phyloP scores from a whole-genome alignment of 768 basidiomycete species.

The Phylloporus scabripes region DNA sequence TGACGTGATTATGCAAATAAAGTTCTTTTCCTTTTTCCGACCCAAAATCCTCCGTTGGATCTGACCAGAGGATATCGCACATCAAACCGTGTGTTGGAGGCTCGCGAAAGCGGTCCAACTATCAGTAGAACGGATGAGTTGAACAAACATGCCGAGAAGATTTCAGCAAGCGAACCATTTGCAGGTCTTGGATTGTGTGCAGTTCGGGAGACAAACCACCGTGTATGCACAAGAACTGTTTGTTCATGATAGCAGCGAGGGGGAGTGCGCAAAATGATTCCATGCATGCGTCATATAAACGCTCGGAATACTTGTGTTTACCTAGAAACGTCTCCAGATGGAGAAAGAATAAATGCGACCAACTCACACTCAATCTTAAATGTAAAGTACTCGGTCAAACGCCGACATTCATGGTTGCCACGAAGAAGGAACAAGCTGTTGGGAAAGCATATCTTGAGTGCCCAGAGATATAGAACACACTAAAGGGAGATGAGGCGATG shows the following conservation, averaged over 20 bases:
- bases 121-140: constrained; percentile 2
- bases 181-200: constrained; percentile 60
- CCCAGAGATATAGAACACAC: constrained; percentile 60
- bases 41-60: constrained; percentile 69
- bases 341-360: not conserved
- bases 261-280: constrained; percentile 68
- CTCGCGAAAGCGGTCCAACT: constrained; percentile 71
- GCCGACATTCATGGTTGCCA: constrained; percentile 63
- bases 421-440: constrained; percentile 55
- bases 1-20: constrained; percentile 68
- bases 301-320: constrained; percentile 72
- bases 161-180: constrained; percentile 37
- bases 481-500: constrained; percentile 7
- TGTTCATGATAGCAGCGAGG: constrained; percentile 74
- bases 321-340: constrained; percentile 32
- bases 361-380: constrained; percentile 48
- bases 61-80: constrained; percentile 75
- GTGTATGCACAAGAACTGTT: constrained; percentile 74
- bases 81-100: constrained; percentile 69
- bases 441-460: constrained; percentile 60
- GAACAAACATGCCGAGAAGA: not conserved
- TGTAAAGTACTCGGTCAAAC: constrained; percentile 59
- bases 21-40: constrained; percentile 58
- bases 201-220: constrained; percentile 70
- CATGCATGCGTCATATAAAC: constrained; percentile 71